Base-by-base conservation (phyloP, 768 basidiomycete genomes). In the Rhodotorula sphaerocarpa region DNA sequence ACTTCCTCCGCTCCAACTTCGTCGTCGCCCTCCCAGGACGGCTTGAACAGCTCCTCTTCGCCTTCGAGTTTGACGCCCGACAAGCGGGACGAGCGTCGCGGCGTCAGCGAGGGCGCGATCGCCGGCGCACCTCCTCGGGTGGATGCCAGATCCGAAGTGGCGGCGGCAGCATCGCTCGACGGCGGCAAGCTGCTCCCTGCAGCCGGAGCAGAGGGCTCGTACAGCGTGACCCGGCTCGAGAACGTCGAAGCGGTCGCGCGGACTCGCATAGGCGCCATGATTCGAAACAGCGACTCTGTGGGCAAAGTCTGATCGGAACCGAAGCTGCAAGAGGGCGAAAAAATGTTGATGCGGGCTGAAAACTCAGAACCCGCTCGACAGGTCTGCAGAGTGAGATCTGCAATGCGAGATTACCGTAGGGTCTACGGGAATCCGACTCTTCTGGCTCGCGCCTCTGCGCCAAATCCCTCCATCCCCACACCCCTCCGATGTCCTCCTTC, bases 171-270 rank as follows among this genome's bases (percentile, higher is more conserved):
- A n/a, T n/a, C n/a, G n/a, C n/a, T n/a, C n/a, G n/a, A n/a, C n/a
- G n/a, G n/a, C n/a, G n/a, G n/a, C n/a, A n/a, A n/a, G n/a, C n/a
- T n/a, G n/a, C n/a, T n/a, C n/a, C n/a, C n/a, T 3, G 50, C n/a
- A 4, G 36, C 2, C 0, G 45, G 28, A 36, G 33, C 28, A 6
- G 47, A 23, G 7, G 61, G 55, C 42, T 63, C 61, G 55, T 63
- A 63, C 4, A 63, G 30, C 7, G 61, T 60, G 9, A 63, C 61
- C 12, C 56, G 48, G 11, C 31, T 5, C 0, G 65, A 61, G 55
- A 43, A 28, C 16, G 31, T 44, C 20, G 65, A 66, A 23, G 53
- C 33, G 46, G 59, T 55, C 23, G 59, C 21, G 15, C 59, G 30
- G n/a, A 39, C 36, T 39, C 36, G 36, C 25, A 57, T 31, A 2